Base-by-base conservation (phyloP, 495 filamentous ascomycete species). In the Annulohypoxylon maeteangense region DNA sequence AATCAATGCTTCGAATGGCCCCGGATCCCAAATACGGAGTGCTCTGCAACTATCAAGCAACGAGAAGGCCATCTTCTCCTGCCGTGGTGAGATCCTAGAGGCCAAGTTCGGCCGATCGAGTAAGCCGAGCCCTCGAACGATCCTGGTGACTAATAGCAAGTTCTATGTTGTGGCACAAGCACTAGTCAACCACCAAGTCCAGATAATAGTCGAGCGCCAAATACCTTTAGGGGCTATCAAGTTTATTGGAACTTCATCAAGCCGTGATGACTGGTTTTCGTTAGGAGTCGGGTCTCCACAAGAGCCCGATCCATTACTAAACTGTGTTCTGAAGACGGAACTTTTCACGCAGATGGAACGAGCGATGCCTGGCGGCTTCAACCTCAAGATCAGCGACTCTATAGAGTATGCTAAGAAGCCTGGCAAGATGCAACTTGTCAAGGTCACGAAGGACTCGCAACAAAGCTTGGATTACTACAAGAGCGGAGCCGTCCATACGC, bases 351-450 rank as follows among this genome's bases (percentile, higher is more conserved):
- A 97, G 53, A 87, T 99, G 73, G 87, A 87, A 76, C 86, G 84
- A 44, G 88, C 84, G 38, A 89, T 93, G 78, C 92, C 90, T 0
- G 94, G 91, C 10, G 88, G 91, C 7, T 84, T 95, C 74, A 92
- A 91, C 75, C 78, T 99, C 62, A 93, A 91, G 83, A 92, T 99
- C 64, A 88, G 82, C 14, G 89, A 94, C 31, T 86, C 86, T 1
- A 94, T 99, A 76, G 93, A 98, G 76, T 99, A 95, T 79, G 93
- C 94, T 75, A 99, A 98, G 87, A 99, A 99, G 82, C 96, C 96
- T 3, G 93, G 93, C 34, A 99, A 99, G 83, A 86, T 92, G 74
- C 89, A 93, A 45, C 73, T 86, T 2, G 90, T 99, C 70, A 98
- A 98, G 84, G 91, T 90, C 1, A 75, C 97, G 65, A 97, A 97